Evolutionary conservation across 169 alveolate species (phyloP).

Genomic region (Perkinsus olseni): DNA sequence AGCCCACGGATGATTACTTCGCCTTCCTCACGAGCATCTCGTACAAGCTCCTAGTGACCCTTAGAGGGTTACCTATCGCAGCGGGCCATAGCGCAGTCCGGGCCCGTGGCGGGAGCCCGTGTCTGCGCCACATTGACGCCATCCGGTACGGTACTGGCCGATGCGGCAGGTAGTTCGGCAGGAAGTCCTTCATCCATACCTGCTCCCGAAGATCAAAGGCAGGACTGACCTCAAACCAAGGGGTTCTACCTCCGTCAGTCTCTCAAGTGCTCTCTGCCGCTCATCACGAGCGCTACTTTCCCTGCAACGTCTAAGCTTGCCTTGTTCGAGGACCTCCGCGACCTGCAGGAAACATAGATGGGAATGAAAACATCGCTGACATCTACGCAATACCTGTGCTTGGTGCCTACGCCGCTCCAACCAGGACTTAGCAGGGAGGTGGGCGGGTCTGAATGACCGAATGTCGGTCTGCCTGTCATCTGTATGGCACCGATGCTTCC

Average conservation of each 20-base stretch:
- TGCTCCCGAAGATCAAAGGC: neutral
- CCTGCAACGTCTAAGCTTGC: neutral
- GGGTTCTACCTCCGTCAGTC: neutral
- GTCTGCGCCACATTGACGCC: neutral
- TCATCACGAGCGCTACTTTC: neutral
- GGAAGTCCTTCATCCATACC: neutral
- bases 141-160: neutral
- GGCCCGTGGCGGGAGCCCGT: neutral
- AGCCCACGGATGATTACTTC: neutral
- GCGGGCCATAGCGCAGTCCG: neutral
- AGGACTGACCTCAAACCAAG: neutral
- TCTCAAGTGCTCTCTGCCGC: neutral
- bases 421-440: neutral
- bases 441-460: neutral
- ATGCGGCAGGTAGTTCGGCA: neutral
- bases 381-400: neutral
- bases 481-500: neutral
- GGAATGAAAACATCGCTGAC: neutral
- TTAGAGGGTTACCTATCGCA: neutral
- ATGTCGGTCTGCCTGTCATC: neutral
- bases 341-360: neutral
- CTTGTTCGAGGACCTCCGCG: neutral
- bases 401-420: neutral
- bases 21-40: neutral
- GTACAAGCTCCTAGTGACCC: neutral